Evolutionary conservation across 2,329 filamentous ascomycete species (phyloP).

Genomic region (Aspergillus versicolor): DNA sequence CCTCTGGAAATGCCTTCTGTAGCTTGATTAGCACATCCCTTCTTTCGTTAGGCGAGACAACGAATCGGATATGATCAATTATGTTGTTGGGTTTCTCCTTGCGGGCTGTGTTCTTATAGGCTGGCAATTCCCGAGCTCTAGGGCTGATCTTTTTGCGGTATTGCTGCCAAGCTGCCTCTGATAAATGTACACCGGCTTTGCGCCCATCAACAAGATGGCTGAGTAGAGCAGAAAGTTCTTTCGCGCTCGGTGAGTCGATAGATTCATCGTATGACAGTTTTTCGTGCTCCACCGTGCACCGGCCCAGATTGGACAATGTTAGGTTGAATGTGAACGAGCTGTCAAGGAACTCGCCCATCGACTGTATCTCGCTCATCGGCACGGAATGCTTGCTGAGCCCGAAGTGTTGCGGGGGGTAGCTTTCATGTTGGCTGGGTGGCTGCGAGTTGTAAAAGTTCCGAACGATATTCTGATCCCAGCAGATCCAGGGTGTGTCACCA

Average conservation of each 20-base stretch:
- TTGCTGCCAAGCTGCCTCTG: slow-evolving; percentile 38
- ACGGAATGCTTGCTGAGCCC: slow-evolving; percentile 48
- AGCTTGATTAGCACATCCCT: slow-evolving; percentile 33
- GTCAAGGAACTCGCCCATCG: slow-evolving; percentile 41
- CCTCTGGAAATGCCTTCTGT: slow-evolving; percentile 25
- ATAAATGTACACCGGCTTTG: slow-evolving; percentile 46
- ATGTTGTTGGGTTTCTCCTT: slow-evolving; percentile 36
- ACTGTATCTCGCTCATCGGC: slow-evolving; percentile 41
- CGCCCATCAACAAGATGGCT: slow-evolving; percentile 48
- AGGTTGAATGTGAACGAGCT: slow-evolving; percentile 50
- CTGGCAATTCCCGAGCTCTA: slow-evolving; percentile 29
- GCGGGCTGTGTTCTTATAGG: slow-evolving; percentile 35
- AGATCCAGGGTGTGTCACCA: slow-evolving; percentile 61
- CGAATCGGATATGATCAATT: slow-evolving; percentile 47
- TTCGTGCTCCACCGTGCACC: slow-evolving; percentile 52
- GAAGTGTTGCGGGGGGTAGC: slow-evolving; percentile 43
- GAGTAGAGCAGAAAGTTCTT: slow-evolving; percentile 42
- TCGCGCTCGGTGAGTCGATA: slow-evolving; percentile 33
- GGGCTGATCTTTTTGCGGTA: slow-evolving; percentile 37
- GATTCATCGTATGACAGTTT: slow-evolving; percentile 54
- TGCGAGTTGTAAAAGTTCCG: slow-evolving; percentile 54
- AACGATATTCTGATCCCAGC: slow-evolving; percentile 58
- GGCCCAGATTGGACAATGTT: slow-evolving; percentile 50
- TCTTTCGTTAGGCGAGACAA: slow-evolving; percentile 35
- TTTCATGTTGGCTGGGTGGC: slow-evolving; percentile 34